These are phyloP conservation scores for Phytophthora quininea DNA, from an alignment of 352 stramenopile genomes.

Conservation along the genomic window DNA sequence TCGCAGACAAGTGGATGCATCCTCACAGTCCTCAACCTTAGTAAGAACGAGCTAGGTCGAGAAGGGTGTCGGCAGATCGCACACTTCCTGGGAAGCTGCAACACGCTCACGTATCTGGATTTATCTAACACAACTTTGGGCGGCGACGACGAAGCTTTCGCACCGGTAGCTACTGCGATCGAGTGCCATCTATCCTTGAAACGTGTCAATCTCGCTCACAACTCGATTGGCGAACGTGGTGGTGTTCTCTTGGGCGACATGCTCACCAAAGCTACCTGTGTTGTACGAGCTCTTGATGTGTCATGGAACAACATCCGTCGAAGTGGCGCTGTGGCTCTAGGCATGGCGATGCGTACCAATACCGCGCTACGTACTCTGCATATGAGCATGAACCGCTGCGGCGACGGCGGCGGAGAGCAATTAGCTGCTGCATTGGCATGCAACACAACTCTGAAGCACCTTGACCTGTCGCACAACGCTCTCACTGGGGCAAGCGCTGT, in stretches of 20 bases:
- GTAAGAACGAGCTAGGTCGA: conserved; percentile 68
- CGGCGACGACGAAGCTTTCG: conserved; percentile 45
- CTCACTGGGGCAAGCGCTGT: conserved; percentile 59
- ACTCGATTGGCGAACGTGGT: conserved; percentile 60
- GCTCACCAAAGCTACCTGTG: conserved; percentile 56
- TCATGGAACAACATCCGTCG: conserved; percentile 79
- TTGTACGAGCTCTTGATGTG: conserved; percentile 55
- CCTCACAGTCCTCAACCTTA: conserved; percentile 67
- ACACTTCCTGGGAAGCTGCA: conserved; percentile 52
- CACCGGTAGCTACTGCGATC: conserved; percentile 56
- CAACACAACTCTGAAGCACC: conserved; percentile 52
- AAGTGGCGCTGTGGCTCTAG: conserved; percentile 55
- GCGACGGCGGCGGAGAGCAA: conserved; percentile 65
- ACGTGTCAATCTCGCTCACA: conserved; percentile 68
- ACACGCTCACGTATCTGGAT: conserved; percentile 57
- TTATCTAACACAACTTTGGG: conserved; percentile 60
- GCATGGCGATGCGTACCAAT: conserved; percentile 60
- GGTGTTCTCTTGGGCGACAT: conserved; percentile 64
- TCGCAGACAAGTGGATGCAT: conserved; percentile 29
- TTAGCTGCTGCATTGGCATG: conserved; percentile 52
- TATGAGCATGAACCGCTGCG: conserved; percentile 76
- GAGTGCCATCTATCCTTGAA: conserved; percentile 56
- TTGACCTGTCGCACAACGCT: conserved; percentile 71
- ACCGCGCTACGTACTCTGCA: conserved; percentile 47
- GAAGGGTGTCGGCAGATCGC: conserved; percentile 64